Base-by-base conservation (phyloP, 192 early-diverging fungal species). In the Backusella macrospora region DNA sequence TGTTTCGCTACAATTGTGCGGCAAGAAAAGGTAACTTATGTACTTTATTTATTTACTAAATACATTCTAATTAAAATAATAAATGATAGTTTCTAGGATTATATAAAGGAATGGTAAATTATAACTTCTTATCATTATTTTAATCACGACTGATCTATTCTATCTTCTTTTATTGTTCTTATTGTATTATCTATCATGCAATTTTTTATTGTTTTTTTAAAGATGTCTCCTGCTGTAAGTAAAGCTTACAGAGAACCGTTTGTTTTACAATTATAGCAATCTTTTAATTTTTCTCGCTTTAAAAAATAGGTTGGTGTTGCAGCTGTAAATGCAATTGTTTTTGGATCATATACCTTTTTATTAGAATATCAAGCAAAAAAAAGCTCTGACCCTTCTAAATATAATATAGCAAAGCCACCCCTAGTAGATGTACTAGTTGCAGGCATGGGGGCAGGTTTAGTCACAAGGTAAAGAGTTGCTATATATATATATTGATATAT, bases 41-140 rank as follows among this genome's bases (percentile, higher is more conserved):
- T 10, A 67, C 12, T 5, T 18, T 13, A 26, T 59, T 73, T 66
- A 63, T n/a, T 73, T 65, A 63, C 34, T 45, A 9, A 44, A 40
- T 34, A 74, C 37, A 43, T 42, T 39, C 14, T 44, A 44, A 42
- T 38, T 42, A 48, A 42, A 34, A 13, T 46, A 8, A 46, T 52
- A 15, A 47, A 62, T 29, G 21, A 29, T 73, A 88, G 86, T 74
- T 88, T 69, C 68, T 75, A 18, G 86, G 86, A 38, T 76, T 88
- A 14, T 88, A 86, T 68, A 88, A 88, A 80, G 86, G 86, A 74
- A 88, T 88, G 86, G 86, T 86, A 78, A 72, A 82, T 47, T 12
- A 29, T 16, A 45, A 16, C 29, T 10, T 55, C 62, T 45, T 40
- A 62, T 14, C 29, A 18, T 45, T 39, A 38, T 42, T 74, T 45